These are phyloP conservation scores for Pichia sp. DNA, from an alignment of 1,139 yeast species.

Conservation along the genomic window DNA sequence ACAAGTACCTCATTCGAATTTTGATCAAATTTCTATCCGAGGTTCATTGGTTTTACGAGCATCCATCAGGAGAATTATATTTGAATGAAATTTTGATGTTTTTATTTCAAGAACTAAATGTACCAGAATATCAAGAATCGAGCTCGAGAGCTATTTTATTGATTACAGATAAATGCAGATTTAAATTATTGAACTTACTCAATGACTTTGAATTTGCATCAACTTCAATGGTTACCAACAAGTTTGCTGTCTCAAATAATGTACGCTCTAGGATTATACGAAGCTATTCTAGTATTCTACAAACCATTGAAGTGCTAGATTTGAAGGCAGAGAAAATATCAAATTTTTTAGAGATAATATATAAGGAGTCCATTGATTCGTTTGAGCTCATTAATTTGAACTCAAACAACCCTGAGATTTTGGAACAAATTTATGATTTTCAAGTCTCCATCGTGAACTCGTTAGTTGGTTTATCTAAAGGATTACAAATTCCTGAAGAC, in stretches of 20 bases:
- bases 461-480: slow-evolving; percentile 60
- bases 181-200: slow-evolving; percentile 36
- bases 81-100: slow-evolving; percentile 45
- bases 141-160: slow-evolving; percentile 53
- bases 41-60: slow-evolving; percentile 45
- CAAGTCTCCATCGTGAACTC: slow-evolving; percentile 27
- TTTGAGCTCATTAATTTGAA: not conserved
- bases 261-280: slow-evolving; percentile 53
- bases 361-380: slow-evolving; percentile 7
- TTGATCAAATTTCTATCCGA: slow-evolving; percentile 46
- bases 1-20: slow-evolving; percentile 30
- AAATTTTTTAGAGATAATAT: slow-evolving; percentile 8
- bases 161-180: slow-evolving; percentile 54
- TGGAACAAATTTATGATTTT: slow-evolving; percentile 4
- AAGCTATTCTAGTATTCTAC: slow-evolving; percentile 55
- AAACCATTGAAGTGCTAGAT: slow-evolving; percentile 39
- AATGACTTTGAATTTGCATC: slow-evolving; percentile 46
- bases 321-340: slow-evolving; percentile 25
- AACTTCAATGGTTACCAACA: slow-evolving; percentile 42
- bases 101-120: slow-evolving; percentile 31
- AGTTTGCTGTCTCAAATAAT: slow-evolving; percentile 36
- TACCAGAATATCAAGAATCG: slow-evolving; percentile 26
- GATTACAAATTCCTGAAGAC: slow-evolving; percentile 54
- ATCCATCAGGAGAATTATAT: slow-evolving; percentile 29
- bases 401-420: slow-evolving; percentile 1